A percentile compares a stretch with the other conserved stretches of the same genome.
These are phyloP conservation scores for Euphorbia celastroides DNA, from an alignment of 441 rosid species.

Conservation along the genomic window DNA sequence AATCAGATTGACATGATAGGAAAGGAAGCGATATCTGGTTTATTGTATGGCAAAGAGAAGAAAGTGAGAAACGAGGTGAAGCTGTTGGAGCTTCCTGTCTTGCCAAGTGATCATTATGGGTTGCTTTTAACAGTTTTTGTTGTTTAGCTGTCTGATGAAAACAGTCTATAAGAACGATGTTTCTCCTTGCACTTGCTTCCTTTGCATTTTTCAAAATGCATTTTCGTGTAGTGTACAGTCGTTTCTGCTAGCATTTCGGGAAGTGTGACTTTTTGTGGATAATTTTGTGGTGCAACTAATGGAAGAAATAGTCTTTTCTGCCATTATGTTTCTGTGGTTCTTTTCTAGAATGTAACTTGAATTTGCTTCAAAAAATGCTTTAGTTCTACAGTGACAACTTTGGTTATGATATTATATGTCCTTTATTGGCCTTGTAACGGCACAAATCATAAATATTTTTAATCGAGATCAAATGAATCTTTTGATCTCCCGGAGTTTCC, in stretches of 20 bases:
- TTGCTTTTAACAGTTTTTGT: conserved; percentile 61
- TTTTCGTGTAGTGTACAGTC: conserved; percentile 17
- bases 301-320: background rate
- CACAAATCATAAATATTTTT: background rate
- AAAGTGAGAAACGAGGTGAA: conserved; percentile 50
- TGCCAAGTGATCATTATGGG: conserved; percentile 95
- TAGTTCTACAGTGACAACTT: too few species aligned
- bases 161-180: background rate
- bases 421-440: background rate
- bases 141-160: conserved; percentile 16
- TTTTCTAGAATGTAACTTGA: background rate
- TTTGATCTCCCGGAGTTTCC: background rate
- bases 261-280: background rate
- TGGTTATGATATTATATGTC: too few species aligned
- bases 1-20: conserved; percentile 72
- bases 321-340: background rate
- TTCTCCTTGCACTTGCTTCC: background rate
- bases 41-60: conserved; percentile 73
- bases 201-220: conserved; percentile 20
- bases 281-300: background rate
- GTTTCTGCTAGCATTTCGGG: conserved; percentile 3
- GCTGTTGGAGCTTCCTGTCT: conserved; percentile 71
- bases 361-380: background rate
- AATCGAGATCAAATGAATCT: conserved; percentile 16
- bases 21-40: conserved; percentile 67